Base-by-base conservation (phyloP, 1,139 yeast species). In the Taiozyma sp. region DNA sequence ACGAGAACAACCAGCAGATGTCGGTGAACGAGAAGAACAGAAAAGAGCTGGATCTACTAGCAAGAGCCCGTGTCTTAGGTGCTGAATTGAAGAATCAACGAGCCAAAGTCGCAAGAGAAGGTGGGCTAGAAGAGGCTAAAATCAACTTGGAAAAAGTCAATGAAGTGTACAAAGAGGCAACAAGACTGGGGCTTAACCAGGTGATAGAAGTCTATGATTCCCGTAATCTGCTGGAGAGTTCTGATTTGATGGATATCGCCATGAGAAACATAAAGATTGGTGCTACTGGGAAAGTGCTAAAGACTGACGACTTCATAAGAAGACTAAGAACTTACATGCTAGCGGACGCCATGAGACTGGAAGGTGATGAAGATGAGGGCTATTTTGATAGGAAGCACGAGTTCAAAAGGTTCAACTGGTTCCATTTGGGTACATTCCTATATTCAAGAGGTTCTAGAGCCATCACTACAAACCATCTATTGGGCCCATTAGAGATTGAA, bases 401-500 rank as follows among this genome's bases (percentile, higher is more conserved):
- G 1, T 67, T 71, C 49, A 53, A 58, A 26, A 65, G 64, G 34
- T 75, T 73, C 57, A 76, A 83, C 61, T 84, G 91, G 88, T 64
- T 78, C 44, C 72, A 73, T 50, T 63, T 86, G 41, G 95, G 95
- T 0, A 67, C 77, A 1, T 63, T 83, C 42, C 79, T 75, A 56
- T 71, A 75, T 56, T 67, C 72, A 48, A 63, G 75, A 21, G 76
- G 86, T 54, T 64, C 65, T 13, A 73, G 75, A 45, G 76, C 87
- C 0, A 68, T 77, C 0, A 73, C 80, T 1, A 68, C 75, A 19
- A 87, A 83, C 56, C 88, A 85, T 58, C 67, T 88, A 55, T 70
- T 83, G 50, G 96, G 95, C 0, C 91, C 95, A 0, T 69, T 88
- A 47, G 81, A 79, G n/a, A 71, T 83, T 1, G 85, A 84, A 56